A percentile compares a stretch with the other conserved stretches of the same genome.
Evolutionary conservation across 208 protist genomes (phyloP).

Genomic region (Trypanosomatidae sp.): DNA sequence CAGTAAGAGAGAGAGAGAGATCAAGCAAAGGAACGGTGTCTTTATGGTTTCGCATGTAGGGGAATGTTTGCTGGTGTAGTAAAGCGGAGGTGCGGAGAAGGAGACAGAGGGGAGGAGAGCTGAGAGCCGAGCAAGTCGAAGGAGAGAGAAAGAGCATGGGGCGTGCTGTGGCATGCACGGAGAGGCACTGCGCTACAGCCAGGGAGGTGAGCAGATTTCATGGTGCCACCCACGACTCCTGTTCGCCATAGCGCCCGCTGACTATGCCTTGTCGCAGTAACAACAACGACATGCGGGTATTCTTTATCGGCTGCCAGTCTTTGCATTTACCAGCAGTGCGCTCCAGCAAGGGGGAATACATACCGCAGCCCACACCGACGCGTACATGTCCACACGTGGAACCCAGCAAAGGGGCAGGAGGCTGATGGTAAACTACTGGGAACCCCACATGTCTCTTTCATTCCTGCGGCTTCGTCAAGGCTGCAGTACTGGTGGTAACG

Average conservation of each 20-base stretch:
- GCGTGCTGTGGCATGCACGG: background rate
- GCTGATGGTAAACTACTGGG: background rate
- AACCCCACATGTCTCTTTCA: background rate
- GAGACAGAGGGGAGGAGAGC: background rate
- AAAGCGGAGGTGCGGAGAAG: background rate
- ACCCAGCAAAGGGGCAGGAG: background rate
- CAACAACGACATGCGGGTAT: background rate
- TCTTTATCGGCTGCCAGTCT: background rate
- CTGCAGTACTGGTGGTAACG: slow-evolving; percentile 43
- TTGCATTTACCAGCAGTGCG: background rate
- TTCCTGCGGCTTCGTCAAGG: background rate
- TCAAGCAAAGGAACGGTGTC: background rate
- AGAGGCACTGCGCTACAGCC: background rate
- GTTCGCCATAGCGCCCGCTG: background rate
- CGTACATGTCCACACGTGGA: background rate
- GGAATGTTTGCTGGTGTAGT: background rate
- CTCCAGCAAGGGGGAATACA: background rate
- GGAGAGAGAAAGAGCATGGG: background rate
- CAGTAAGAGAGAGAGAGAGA: slow-evolving; percentile 2
- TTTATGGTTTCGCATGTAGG: background rate
- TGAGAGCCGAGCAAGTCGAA: background rate
- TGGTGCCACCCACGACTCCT: background rate
- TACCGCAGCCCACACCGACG: background rate
- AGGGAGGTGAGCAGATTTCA: background rate
- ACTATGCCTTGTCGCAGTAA: background rate